Evolutionary conservation across 2,329 filamentous ascomycete genomes (phyloP).

Genomic region (Claviceps monticola): DNA sequence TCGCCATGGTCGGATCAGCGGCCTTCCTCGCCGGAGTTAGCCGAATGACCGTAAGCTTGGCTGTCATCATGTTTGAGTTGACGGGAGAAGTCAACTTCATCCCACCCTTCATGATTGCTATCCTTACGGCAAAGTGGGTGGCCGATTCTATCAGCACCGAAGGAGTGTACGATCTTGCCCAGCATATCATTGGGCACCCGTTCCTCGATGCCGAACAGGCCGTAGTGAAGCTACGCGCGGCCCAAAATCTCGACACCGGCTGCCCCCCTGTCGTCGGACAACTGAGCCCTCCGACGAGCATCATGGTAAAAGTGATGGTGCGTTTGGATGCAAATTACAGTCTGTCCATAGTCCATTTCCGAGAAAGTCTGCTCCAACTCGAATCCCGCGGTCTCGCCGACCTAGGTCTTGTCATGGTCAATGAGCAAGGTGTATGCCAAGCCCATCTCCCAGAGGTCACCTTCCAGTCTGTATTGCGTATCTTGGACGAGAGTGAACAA

Average conservation of each 20-base stretch:
- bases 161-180: conserved; percentile 45
- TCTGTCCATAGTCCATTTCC: conserved; percentile 25
- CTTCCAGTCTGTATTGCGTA: conserved; percentile 33
- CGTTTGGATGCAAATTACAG: conserved; percentile 26
- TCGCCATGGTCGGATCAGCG: conserved; percentile 45
- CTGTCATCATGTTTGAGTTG: conserved; percentile 48
- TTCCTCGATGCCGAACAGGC: conserved; percentile 41
- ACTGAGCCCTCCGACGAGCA: conserved; percentile 36
- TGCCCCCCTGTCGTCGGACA: conserved; percentile 24
- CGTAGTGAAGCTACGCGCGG: conserved; percentile 16
- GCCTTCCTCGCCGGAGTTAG: conserved; percentile 45
- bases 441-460: conserved; percentile 42
- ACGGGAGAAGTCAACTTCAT: conserved; percentile 45
- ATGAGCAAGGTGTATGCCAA: conserved; percentile 30
- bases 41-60: conserved; percentile 43
- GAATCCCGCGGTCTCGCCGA: conserved; percentile 39
- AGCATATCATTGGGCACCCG: conserved; percentile 42
- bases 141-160: conserved; percentile 39
- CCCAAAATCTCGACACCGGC: conserved; percentile 20
- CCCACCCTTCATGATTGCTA: conserved; percentile 44
- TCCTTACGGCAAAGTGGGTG: conserved; percentile 44
- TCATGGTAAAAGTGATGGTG: conserved; percentile 43
- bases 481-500: conserved; percentile 12
- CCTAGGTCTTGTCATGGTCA: conserved; percentile 41
- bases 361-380: conserved; percentile 31